Percentiles rank a stretch among this genome's conserved stretches.
These are phyloP conservation scores for Xylariomycetidae sp. DNA, from an alignment of 2,329 filamentous ascomycete species.

Conservation along the genomic window DNA sequence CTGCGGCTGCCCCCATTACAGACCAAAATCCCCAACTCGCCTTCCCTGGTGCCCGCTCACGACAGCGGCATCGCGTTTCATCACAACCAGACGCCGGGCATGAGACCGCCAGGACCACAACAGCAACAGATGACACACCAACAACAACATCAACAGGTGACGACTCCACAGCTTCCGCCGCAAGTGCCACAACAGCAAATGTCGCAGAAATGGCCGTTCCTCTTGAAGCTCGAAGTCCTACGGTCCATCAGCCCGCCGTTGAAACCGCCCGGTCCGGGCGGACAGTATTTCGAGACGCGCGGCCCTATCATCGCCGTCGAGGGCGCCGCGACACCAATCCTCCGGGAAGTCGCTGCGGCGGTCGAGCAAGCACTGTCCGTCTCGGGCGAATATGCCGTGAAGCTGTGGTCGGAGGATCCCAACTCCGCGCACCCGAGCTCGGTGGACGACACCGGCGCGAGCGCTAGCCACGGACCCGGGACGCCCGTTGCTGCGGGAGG, in stretches of 20 bases:
- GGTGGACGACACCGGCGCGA: background rate
- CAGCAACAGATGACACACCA: slow-evolving; percentile 5
- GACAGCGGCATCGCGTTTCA: background rate
- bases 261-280: slow-evolving; percentile 30
- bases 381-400: slow-evolving; percentile 41
- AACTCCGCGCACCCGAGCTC: slow-evolving; percentile 7
- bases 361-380: slow-evolving; percentile 59
- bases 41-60: slow-evolving; percentile 9
- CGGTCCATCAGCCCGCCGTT: slow-evolving; percentile 70
- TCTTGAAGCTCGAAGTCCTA: slow-evolving; percentile 73
- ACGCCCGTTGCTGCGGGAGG: background rate
- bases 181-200: slow-evolving; percentile 4
- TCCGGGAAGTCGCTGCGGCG: slow-evolving; percentile 55
- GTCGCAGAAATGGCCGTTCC: slow-evolving; percentile 54
- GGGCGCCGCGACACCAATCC: slow-evolving; percentile 54
- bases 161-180: slow-evolving; percentile 5
- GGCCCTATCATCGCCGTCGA: slow-evolving; percentile 82
- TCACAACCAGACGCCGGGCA: background rate
- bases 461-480: slow-evolving; percentile 1
- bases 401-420: slow-evolving; percentile 37
- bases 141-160: slow-evolving; percentile 7
- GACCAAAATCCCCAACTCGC: slow-evolving; percentile 32
- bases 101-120: background rate
- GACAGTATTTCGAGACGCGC: slow-evolving; percentile 41
- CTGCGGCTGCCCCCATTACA: slow-evolving; percentile 51